phyloP scores from a whole-genome alignment of 306 rosid species.

The Dryas alaskensis region DNA sequence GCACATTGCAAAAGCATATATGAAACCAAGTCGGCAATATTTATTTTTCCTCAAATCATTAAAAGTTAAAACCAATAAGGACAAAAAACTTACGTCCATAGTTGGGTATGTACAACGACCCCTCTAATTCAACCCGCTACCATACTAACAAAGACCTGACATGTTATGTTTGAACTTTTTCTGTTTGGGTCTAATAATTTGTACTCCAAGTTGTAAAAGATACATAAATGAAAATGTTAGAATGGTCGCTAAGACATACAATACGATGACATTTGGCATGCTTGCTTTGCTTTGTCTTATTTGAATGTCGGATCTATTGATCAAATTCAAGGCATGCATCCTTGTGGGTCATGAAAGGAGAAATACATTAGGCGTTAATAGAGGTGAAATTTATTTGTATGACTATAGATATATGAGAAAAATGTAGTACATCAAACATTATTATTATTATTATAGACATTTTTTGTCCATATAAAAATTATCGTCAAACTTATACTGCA shows the following conservation, averaged over 20 bases:
- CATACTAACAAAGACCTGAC: not conserved
- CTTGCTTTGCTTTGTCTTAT: not conserved
- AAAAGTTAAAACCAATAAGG: not conserved
- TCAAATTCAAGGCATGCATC: not conserved
- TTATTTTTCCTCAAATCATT: not conserved
- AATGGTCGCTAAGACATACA: not conserved
- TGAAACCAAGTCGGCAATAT: not conserved
- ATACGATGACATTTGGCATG: not conserved
- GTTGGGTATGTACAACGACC: not conserved
- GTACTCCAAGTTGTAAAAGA: not conserved
- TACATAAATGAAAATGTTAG: not conserved
- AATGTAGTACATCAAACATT: not conserved
- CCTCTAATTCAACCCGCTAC: not conserved
- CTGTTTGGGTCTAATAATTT: not conserved
- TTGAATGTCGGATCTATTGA: not conserved
- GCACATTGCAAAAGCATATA: too few species aligned
- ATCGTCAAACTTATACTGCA: not conserved
- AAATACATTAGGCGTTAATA: too few species aligned
- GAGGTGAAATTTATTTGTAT: too few species aligned
- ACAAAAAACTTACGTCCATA: not conserved
- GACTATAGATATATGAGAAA: too few species aligned
- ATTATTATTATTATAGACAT: too few species aligned
- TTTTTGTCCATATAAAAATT: too few species aligned
- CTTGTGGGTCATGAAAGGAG: too few species aligned
- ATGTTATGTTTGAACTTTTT: not conserved